Evolutionary conservation across 2,329 filamentous ascomycete species (phyloP).

Genomic region (Exophiala dermatitidis): DNA sequence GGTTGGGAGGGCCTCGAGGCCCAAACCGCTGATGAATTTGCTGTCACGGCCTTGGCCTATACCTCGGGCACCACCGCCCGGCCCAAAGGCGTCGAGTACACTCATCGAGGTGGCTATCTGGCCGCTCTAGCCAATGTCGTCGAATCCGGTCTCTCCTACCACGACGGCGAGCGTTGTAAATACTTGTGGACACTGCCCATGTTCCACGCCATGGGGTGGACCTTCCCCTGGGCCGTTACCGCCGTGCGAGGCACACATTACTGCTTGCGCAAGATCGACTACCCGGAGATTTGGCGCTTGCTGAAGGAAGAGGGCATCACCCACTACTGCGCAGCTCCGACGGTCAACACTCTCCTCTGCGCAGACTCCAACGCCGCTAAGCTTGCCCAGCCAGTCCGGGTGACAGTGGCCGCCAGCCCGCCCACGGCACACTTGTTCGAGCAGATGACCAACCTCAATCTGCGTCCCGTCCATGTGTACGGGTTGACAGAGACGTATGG

Average conservation of each 20-base stretch:
- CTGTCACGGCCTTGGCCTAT: constrained; percentile 79
- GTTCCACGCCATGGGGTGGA: constrained; percentile 70
- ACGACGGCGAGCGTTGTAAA: constrained; percentile 57
- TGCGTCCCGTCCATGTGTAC: constrained; percentile 89
- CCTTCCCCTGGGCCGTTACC: constrained; percentile 87
- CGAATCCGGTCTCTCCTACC: constrained; percentile 74
- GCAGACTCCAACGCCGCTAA: constrained; percentile 65
- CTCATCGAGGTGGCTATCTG: constrained; percentile 79
- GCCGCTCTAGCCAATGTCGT: constrained; percentile 78
- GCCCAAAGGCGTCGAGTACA: constrained; percentile 90
- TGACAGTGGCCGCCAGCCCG: constrained; percentile 88
- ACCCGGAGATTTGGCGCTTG: constrained; percentile 82
- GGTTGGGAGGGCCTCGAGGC: constrained; percentile 73
- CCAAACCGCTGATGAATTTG: constrained; percentile 67
- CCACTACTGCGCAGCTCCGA: constrained; percentile 93
- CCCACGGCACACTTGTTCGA: constrained; percentile 87
- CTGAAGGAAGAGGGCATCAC: constrained; percentile 81
- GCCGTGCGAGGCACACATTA: constrained; percentile 91
- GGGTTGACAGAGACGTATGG: constrained; percentile 85
- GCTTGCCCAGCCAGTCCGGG: constrained; percentile 64
- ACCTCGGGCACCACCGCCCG: constrained; percentile 87
- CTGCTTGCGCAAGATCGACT: constrained; percentile 90
- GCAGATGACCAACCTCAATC: constrained; percentile 80
- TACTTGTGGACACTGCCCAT: constrained; percentile 92
- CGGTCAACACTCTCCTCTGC: constrained; percentile 90